Evolutionary conservation across 2,329 filamentous ascomycete species (phyloP), one percentile per base, ranked within the genome.

Genomic region (Penicillium capsulatum): DNA sequence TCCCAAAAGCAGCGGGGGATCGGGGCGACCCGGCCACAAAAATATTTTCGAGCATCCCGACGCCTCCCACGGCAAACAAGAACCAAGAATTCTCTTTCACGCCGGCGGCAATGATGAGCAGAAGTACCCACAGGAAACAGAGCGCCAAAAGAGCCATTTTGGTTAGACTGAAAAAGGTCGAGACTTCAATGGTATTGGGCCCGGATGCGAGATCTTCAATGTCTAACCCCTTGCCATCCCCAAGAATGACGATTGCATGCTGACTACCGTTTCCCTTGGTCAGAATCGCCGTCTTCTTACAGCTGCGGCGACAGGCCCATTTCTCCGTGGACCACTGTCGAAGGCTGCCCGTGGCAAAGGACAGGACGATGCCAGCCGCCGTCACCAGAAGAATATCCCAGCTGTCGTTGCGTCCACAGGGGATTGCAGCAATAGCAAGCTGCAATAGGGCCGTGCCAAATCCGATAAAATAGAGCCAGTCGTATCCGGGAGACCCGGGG

Each of bases 311-410:
- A 47, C 63, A 69, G 0, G 64, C 58, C 60, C 65, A 69, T 45
- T 73, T 74, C 50, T 74, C 72, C 7, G 45, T 47, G 14, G 46
- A 52, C 69, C 69, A 73, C 46, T 73, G 69, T 4, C 59, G 54
- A 3, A 74, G 48, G 2, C 54, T 43, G 0, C 67, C 67, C 0
- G 59, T 60, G 1, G 51, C 36, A 6, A 66, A 46, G 2, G 64
- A 58, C 3, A 75, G 55, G 1, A 61, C 2, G 7, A 52, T 73
- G 1, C 69, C 71, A 4, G 31, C 44, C 0, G 41, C 55, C 0
- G 68, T 70, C 19, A 72, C 55, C 15, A 72, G 39, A 3, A 74
- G 48, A 3, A 71, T 63, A 6, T 49, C 46, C 68, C 68, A 72
- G 31, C 70, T 61, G 1, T 56, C 51, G 7, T 43, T 45, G 1